These are phyloP conservation scores for Hamigera avellanea DNA, from an alignment of 495 filamentous ascomycete species.

Conservation along the genomic window DNA sequence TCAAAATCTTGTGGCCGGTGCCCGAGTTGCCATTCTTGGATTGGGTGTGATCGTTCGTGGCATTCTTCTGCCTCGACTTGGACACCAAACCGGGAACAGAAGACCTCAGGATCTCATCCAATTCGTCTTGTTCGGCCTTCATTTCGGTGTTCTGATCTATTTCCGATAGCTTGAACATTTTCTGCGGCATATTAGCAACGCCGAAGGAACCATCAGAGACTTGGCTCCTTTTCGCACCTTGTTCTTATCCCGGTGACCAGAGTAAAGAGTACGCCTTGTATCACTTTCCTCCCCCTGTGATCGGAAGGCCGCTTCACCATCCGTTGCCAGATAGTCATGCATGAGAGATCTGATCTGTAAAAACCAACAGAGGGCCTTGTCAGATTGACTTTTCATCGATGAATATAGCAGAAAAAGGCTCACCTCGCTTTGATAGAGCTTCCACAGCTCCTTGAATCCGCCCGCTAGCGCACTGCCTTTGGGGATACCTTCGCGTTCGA, in stretches of 20 bases:
- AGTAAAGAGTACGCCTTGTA: slow-evolving; percentile 44
- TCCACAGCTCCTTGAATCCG: slow-evolving; percentile 90
- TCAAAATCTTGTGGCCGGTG: slow-evolving; percentile 73
- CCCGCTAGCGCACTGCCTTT: slow-evolving; percentile 49
- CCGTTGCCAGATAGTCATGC: slow-evolving; percentile 95
- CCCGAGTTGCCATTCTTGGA: slow-evolving; percentile 39
- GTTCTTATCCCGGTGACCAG: slow-evolving; percentile 54
- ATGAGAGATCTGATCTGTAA: slow-evolving; percentile 72
- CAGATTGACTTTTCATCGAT: background rate
- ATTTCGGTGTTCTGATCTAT: slow-evolving; percentile 65
- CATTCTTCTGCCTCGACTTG: slow-evolving; percentile 44
- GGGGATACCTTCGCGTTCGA: slow-evolving; percentile 57
- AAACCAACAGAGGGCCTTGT: slow-evolving; percentile 20
- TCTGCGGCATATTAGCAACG: slow-evolving; percentile 27
- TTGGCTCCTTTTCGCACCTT: slow-evolving; percentile 36
- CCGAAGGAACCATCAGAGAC: background rate
- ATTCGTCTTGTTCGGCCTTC: slow-evolving; percentile 72
- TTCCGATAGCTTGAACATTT: slow-evolving; percentile 83
- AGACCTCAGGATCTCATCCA: slow-evolving; percentile 78
- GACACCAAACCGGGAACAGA: slow-evolving; percentile 91
- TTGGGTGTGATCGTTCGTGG: slow-evolving; percentile 23
- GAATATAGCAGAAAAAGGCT: slow-evolving; percentile 2
- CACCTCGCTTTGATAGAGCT: slow-evolving; percentile 71
- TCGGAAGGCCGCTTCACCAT: slow-evolving; percentile 52
- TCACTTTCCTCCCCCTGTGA: slow-evolving; percentile 33